A percentile compares a stretch with the other conserved stretches of the same genome.
Conservation (phyloP, 257 asterid species). For the Nemophila menziesii region DNA sequence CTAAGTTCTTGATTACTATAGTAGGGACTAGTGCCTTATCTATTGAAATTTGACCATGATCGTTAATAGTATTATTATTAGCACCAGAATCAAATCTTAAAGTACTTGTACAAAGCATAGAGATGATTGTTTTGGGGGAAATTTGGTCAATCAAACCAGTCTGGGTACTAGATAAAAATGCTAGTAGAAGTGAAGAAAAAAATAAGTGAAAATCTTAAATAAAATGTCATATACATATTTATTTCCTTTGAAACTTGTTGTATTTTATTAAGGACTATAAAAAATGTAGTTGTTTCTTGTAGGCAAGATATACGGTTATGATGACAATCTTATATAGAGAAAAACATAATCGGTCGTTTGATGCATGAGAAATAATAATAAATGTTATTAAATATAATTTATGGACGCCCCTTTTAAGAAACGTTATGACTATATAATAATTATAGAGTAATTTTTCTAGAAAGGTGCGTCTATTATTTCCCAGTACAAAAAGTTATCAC, state of each 20-base stretch:
- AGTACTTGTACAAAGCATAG: slow-evolving; percentile 4
- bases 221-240: not conserved
- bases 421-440: too few relatives aligned
- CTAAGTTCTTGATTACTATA: not conserved
- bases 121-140: slow-evolving; percentile 8
- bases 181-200: not conserved
- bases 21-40: slow-evolving; percentile 2
- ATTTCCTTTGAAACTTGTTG: not conserved
- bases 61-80: slow-evolving; percentile 7
- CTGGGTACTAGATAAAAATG: not conserved
- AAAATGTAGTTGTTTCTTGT: too few relatives aligned
- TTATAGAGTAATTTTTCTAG: too few relatives aligned
- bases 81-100: slow-evolving; percentile 19
- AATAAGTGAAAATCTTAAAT: not conserved
- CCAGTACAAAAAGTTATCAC: too few relatives aligned
- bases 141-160: slow-evolving; percentile 22
- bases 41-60: slow-evolving; percentile 11
- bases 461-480: too few relatives aligned
- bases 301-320: too few relatives aligned
- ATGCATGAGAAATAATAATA: too few relatives aligned
- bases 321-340: too few relatives aligned
- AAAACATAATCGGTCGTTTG: too few relatives aligned
- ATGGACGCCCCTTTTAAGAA: too few relatives aligned
- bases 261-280: not conserved
- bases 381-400: too few relatives aligned